Conservation (phyloP, 208 protist genomes). For the Tritrichomonas foetus region DNA sequence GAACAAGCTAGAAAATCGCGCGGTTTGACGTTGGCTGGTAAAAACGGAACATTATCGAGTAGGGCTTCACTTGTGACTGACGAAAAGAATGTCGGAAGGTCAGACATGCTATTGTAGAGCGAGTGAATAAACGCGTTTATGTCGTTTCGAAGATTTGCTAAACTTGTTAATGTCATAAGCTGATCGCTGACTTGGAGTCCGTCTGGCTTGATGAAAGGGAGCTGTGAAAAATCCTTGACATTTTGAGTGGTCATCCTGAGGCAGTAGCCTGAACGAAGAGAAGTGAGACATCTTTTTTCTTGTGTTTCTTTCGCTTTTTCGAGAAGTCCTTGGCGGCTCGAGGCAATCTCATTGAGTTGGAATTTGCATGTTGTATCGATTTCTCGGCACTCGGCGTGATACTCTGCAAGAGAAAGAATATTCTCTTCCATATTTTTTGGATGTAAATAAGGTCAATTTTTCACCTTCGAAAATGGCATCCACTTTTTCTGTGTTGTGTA, state of each 20-base stretch:
- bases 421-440: no score
- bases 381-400: background rate
- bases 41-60: background rate
- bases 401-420: no score
- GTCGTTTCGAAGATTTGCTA: background rate
- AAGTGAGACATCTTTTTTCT: background rate
- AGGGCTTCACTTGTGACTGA: background rate
- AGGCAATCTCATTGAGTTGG: background rate
- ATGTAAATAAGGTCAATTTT: no score
- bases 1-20: background rate
- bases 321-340: background rate
- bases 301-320: background rate
- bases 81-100: background rate
- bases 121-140: background rate
- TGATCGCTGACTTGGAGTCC: background rate
- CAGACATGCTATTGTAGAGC: background rate
- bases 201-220: background rate
- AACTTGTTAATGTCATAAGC: background rate
- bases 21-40: background rate
- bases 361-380: background rate
- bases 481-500: no score
- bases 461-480: no score
- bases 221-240: background rate
- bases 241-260: background rate
- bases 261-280: background rate